phyloP scores from a whole-genome alignment of 2,329 filamentous ascomycete species.

The Aspergillus quadricinctus region DNA sequence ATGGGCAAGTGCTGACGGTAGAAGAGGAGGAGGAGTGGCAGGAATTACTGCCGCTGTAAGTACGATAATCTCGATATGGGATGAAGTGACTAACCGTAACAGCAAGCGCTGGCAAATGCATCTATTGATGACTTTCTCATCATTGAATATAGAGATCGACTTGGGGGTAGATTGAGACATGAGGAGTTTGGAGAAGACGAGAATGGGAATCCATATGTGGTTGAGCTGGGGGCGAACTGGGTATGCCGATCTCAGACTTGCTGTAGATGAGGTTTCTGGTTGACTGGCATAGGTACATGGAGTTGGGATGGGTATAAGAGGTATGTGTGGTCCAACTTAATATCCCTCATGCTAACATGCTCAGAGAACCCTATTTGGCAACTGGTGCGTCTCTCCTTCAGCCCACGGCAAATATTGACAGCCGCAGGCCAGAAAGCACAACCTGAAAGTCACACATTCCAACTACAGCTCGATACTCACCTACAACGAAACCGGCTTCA shows the following conservation, averaged over 20 bases:
- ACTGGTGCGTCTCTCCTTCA: conserved; percentile 9
- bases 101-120: conserved; percentile 58
- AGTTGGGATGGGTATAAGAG: conserved; percentile 26
- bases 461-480: conserved; percentile 57
- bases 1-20: not conserved
- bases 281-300: conserved; percentile 37
- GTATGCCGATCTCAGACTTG: conserved; percentile 20
- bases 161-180: conserved; percentile 61
- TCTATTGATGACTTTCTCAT: conserved; percentile 63
- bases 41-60: conserved; percentile 59
- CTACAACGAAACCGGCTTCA: conserved; percentile 55
- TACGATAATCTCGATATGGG: not conserved
- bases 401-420: not conserved
- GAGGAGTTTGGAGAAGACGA: conserved; percentile 51
- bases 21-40: conserved; percentile 55
- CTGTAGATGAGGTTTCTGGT: not conserved
- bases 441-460: conserved; percentile 53
- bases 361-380: conserved; percentile 56
- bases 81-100: conserved; percentile 2
- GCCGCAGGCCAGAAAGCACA: conserved; percentile 51
- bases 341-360: not conserved
- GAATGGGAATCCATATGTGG: conserved; percentile 51
- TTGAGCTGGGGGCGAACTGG: conserved; percentile 69
- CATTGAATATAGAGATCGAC: conserved; percentile 58
- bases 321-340: not conserved